Conservation (phyloP, 371 early-diverging fungal genomes). For the Mucor saturninus region DNA sequence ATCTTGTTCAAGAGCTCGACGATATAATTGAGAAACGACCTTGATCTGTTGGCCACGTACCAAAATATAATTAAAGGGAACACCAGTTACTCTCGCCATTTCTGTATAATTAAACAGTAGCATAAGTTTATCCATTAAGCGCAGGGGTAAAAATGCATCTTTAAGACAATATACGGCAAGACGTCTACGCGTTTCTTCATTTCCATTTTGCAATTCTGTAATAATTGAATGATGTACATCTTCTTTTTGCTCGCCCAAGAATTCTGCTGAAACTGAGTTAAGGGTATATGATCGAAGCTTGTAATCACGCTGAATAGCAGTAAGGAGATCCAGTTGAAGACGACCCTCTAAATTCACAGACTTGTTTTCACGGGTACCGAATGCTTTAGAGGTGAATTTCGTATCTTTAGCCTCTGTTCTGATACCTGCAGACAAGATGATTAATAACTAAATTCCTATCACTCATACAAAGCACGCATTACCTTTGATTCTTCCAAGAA, state of each 20-base stretch:
- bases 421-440: slow-evolving; percentile 8
- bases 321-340: slow-evolving; percentile 95
- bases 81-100: slow-evolving; percentile 99
- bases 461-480: background rate
- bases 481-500: slow-evolving; percentile 83
- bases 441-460: background rate
- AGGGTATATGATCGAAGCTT: slow-evolving; percentile 98
- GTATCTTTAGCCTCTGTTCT: slow-evolving; percentile 82
- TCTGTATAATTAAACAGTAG: slow-evolving; percentile 97
- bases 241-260: slow-evolving; percentile 99
- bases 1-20: slow-evolving; percentile 85
- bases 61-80: slow-evolving; percentile 96
- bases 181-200: slow-evolving; percentile 95
- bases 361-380: slow-evolving; percentile 92
- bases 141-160: slow-evolving; percentile 98
- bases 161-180: slow-evolving; percentile 99
- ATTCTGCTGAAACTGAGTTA: slow-evolving; percentile 97
- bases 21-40: slow-evolving; percentile 96
- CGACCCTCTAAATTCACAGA: slow-evolving; percentile 94
- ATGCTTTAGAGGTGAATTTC: slow-evolving; percentile 91
- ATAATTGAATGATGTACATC: slow-evolving; percentile 99
- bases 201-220: slow-evolving; percentile 95
- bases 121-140: slow-evolving; percentile 98
- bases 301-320: slow-evolving; percentile 97
- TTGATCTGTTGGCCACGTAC: slow-evolving; percentile 98